Conservation (phyloP, 1,284 basidiomycete species). For the Ganoderma resinaceum region DNA sequence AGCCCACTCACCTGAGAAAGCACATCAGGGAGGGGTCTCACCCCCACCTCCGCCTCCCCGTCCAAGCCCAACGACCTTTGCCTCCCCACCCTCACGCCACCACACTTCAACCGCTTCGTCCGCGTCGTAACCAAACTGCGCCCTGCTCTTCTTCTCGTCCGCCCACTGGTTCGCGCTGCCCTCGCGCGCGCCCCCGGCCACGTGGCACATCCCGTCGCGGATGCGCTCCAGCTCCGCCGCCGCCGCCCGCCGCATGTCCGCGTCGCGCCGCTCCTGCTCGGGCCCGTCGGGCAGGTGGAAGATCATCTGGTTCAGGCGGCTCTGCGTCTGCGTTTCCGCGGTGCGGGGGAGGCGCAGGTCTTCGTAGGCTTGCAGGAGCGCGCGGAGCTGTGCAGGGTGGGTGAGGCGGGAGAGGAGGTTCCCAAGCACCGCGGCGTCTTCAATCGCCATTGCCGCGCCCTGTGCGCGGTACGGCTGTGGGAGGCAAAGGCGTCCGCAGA, state of each 20-base stretch:
- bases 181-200: conserved; percentile 25
- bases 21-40: too few species aligned
- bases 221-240: conserved; percentile 41
- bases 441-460: conserved; percentile 73
- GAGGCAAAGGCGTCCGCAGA: too few species aligned
- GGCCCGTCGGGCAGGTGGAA: conserved; percentile 64
- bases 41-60: background rate
- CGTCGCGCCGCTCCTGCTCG: conserved; percentile 57
- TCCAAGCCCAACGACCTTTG: background rate
- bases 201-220: conserved; percentile 17
- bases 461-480: conserved; percentile 46
- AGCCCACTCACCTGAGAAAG: too few species aligned
- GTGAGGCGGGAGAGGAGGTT: conserved; percentile 60
- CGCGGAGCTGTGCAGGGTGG: conserved; percentile 48
- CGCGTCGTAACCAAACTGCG: conserved; percentile 58
- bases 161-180: conserved; percentile 60
- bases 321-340: conserved; percentile 52
- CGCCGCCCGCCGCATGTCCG: conserved; percentile 57
- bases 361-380: conserved; percentile 60
- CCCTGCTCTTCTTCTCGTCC: conserved; percentile 51
- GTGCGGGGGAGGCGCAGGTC: conserved; percentile 54
- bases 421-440: conserved; percentile 71
- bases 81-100: conserved; percentile 48
- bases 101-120: conserved; percentile 56
- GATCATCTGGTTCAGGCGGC: conserved; percentile 56